Evolutionary conservation across 2,329 filamentous ascomycete species (phyloP).

Genomic region (Aspergillus amoenus): DNA sequence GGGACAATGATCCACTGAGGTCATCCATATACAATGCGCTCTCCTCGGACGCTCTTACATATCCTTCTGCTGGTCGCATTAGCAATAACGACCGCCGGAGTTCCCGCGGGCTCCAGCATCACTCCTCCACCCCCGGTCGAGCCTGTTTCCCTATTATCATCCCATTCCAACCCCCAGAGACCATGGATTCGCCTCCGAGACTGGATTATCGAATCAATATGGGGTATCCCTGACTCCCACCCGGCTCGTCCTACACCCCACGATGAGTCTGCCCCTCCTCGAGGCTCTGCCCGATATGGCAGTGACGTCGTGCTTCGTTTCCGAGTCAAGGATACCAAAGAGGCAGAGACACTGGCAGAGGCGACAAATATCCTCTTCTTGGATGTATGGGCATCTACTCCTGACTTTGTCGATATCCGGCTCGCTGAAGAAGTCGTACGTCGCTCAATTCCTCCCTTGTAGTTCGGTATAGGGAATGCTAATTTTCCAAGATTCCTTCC

Average conservation of each 20-base stretch:
- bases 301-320: conserved; percentile 88
- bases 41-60: conserved; percentile 14
- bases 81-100: conserved; percentile 24
- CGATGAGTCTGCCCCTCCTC: conserved; percentile 33
- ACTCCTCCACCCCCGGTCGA: conserved; percentile 31
- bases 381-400: conserved; percentile 85
- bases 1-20: conserved; percentile 4
- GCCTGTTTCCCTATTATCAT: conserved; percentile 27
- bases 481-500: conserved; percentile 58
- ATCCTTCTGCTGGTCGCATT: conserved; percentile 19
- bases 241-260: conserved; percentile 20
- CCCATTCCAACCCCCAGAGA: conserved; percentile 31
- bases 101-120: conserved; percentile 39
- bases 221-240: conserved; percentile 36
- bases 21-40: conserved; percentile 12
- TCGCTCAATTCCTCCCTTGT: conserved; percentile 9
- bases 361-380: conserved; percentile 74
- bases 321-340: conserved; percentile 67
- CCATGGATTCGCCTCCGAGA: conserved; percentile 43
- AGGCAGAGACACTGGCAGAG: conserved; percentile 69
- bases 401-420: conserved; percentile 80
- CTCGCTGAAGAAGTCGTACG: conserved; percentile 71
- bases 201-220: conserved; percentile 45
- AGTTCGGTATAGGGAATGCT: neutral
- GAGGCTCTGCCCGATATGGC: conserved; percentile 59